Conservation (phyloP, 768 basidiomycete species). For the Hypsizygus marmoreus region DNA sequence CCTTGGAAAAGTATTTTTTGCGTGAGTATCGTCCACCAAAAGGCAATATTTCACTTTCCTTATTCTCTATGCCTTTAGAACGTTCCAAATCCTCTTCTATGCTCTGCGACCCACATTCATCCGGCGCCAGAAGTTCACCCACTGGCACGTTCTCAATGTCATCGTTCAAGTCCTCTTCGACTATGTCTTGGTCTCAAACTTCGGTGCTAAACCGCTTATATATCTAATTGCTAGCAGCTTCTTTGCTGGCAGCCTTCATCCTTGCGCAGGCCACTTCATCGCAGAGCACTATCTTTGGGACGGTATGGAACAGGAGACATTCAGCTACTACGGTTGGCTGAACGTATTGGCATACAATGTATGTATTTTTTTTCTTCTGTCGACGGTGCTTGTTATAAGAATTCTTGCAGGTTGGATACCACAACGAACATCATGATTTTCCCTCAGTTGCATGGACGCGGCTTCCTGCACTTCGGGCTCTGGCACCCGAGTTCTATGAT, state of each 20-base stretch:
- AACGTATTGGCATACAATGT: constrained; percentile 95
- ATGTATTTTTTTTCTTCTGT: constrained; percentile 26
- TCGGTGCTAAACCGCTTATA: constrained; percentile 54
- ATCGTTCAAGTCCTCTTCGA: constrained; percentile 71
- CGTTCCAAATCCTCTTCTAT: constrained; percentile 98
- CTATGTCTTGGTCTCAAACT: constrained; percentile 54
- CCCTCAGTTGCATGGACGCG: constrained; percentile 96
- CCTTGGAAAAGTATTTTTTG: constrained; percentile 96
- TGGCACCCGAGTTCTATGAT: constrained; percentile 94
- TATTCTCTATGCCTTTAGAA: constrained; percentile 46
- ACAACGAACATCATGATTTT: constrained; percentile 99
- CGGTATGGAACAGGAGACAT: constrained; percentile 91
- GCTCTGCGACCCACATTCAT: constrained; percentile 95
- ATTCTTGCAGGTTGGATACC: constrained; percentile 82
- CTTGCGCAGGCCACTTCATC: constrained; percentile 96
- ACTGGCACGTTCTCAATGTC: constrained; percentile 86
- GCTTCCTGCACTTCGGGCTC: constrained; percentile 74
- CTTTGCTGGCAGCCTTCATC: constrained; percentile 95
- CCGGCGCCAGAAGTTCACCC: constrained; percentile 75
- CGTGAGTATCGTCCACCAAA: constrained; percentile 51
- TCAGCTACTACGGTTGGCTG: constrained; percentile 92
- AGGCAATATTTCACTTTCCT: neutral
- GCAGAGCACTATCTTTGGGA: constrained; percentile 97
- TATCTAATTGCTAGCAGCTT: constrained; percentile 91
- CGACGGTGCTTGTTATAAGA: constrained; percentile 7